Base-by-base conservation (phyloP, 2,329 filamentous ascomycete genomes). In the Chaetomium globosum region DNA sequence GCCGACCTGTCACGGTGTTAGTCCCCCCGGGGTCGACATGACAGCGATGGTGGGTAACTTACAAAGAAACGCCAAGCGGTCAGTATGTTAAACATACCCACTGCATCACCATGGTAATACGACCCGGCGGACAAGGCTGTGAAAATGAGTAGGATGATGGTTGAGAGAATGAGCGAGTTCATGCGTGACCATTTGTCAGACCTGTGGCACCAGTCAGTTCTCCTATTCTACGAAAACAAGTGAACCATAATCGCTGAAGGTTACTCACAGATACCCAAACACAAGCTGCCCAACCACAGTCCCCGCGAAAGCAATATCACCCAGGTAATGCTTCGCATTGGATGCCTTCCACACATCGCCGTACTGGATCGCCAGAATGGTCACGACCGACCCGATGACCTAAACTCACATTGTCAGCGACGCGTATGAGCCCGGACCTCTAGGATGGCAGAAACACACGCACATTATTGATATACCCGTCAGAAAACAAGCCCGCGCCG, bases 381-480 rank as follows among this genome's bases (percentile, higher is more conserved):
- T 96, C 72, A 89, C 91, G 65, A 97, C 93, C 9, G 90, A 91
- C 6, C 93, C 92, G 71, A 97, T 97, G 69, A 96, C 89, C 89
- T 90, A 61, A 23, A 43, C 10, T 28, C 51, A 6, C 23, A 19
- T 36, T 33, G 39, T 61, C 16, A 61, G 21, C 13, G 2, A 1
- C 19, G 21, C 54, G 3, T 51, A 51, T 7, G n/a, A 19, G 61
- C 19, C 9, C 33, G 9, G 33, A 36, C 8, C 1, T 36, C 12
- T 36, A 36, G 8, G 2, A 2, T 10, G 12, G 9, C 9, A 12
- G 23, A 0, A 28, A 21, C 9, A 21, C 9, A 54, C 46, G 56
- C 79, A 92, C 91, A 73, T 91, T 92, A 78, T 96, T 96, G 74
- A 97, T 86, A 76, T 97, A 97, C 19, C 93, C 93, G 76, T 97